Conservation (phyloP, 495 filamentous ascomycete species). For the Penicillium daleae region DNA sequence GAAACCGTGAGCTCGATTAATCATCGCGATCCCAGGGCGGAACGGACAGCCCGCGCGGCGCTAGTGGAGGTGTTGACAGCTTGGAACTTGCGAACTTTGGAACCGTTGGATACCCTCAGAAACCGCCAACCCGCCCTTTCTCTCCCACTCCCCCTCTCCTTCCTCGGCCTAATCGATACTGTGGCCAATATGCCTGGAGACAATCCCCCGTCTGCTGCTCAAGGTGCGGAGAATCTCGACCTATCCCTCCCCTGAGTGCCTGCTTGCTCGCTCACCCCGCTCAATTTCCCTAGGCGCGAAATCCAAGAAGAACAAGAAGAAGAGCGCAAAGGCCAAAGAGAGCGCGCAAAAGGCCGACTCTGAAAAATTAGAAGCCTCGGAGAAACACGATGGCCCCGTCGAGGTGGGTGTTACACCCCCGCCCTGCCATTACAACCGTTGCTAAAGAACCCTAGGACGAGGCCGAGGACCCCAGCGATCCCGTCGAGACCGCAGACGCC, state of each 20-base stretch:
- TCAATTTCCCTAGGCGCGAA: constrained; percentile 45
- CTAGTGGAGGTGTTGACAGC: constrained; percentile 47
- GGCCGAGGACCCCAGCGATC: constrained; percentile 17
- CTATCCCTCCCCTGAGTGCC: constrained; percentile 1
- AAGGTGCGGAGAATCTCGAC: constrained; percentile 23
- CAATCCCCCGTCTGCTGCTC: constrained; percentile 23
- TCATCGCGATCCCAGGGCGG: constrained; percentile 30
- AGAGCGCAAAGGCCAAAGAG: constrained; percentile 48
- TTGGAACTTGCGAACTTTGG: constrained; percentile 28
- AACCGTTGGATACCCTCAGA: background rate
- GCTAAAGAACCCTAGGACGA: constrained; percentile 25
- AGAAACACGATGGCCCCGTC: constrained; percentile 13
- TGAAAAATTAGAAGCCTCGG: constrained; percentile 21
- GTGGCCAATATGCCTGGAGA: constrained; percentile 42
- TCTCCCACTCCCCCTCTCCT: background rate
- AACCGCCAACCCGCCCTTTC: constrained; percentile 11
- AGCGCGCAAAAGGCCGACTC: constrained; percentile 24
- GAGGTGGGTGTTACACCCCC: constrained; percentile 17
- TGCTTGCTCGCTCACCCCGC: constrained; percentile 13
- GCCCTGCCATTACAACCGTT: constrained; percentile 9
- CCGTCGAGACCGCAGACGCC: constrained; percentile 14
- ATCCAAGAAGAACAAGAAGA: constrained; percentile 75
- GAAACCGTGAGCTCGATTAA: constrained; percentile 22
- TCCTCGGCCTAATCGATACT: constrained; percentile 4
- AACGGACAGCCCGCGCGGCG: constrained; percentile 33